These are phyloP conservation scores for Drechslerella stenobrocha DNA, from an alignment of 2,329 filamentous ascomycete genomes.

Conservation along the genomic window DNA sequence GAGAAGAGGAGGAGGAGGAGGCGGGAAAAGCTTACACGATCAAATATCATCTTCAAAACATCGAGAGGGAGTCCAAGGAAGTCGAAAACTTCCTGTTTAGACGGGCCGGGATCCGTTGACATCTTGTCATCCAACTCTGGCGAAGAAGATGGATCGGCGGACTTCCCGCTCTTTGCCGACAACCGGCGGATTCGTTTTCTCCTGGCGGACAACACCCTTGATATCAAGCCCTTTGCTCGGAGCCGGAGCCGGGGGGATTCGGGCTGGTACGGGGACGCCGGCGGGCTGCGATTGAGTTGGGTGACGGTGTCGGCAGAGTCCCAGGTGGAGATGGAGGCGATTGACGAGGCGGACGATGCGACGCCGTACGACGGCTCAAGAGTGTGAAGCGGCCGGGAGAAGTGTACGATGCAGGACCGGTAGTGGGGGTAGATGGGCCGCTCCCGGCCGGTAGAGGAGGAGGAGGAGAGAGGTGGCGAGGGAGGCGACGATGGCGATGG, in stretches of 20 bases:
- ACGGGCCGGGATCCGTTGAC: conserved; percentile 34
- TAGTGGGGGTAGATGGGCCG: conserved; percentile 44
- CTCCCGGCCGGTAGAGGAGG: conserved; percentile 35
- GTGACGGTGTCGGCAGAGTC: conserved; percentile 42
- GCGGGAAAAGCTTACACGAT: conserved; percentile 28
- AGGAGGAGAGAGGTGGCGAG: conserved; percentile 8
- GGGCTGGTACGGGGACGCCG: conserved; percentile 10
- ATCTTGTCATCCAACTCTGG: conserved; percentile 27
- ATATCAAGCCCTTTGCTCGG: conserved; percentile 42
- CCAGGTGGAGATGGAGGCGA: conserved; percentile 40
- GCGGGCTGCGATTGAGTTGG: conserved; percentile 16
- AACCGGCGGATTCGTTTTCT: conserved; percentile 37
- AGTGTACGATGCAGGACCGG: conserved; percentile 46
- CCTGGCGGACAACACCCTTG: conserved; percentile 44
- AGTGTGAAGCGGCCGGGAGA: conserved; percentile 20
- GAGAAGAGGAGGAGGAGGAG: not conserved
- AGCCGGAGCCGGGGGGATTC: conserved; percentile 36
- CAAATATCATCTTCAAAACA: conserved; percentile 48
- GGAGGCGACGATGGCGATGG: not conserved
- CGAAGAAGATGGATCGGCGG: conserved; percentile 16
- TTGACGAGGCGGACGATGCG: conserved; percentile 21
- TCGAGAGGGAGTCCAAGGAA: conserved; percentile 44
- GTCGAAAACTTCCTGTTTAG: conserved; percentile 44
- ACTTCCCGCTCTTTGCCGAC: conserved; percentile 41
- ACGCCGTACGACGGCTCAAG: conserved; percentile 10